phyloP scores from a whole-genome alignment of 2,329 filamentous ascomycete genomes.

The Aureobasidium subglaciale region DNA sequence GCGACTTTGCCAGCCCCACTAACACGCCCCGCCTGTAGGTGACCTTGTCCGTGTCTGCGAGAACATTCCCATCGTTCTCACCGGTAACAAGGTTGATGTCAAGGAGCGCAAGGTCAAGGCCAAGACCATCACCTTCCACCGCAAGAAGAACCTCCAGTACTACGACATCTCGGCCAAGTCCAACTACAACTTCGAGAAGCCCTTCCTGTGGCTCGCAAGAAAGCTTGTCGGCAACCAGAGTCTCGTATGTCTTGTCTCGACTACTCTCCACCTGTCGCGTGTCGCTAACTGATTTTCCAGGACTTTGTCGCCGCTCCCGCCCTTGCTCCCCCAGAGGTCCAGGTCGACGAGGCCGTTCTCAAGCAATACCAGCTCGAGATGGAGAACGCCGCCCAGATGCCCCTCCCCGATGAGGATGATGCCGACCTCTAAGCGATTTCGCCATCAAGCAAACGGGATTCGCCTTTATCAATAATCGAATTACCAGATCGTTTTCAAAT shows the following conservation, averaged over 20 bases:
- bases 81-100: constrained; percentile 99
- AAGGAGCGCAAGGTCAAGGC: constrained; percentile 99
- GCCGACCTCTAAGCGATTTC: constrained; percentile 47
- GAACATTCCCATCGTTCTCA: constrained; percentile 97
- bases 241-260: constrained; percentile 52
- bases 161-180: constrained; percentile 99
- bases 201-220: constrained; percentile 97
- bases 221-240: constrained; percentile 93
- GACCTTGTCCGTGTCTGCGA: constrained; percentile 98
- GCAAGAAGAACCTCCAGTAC: constrained; percentile 99
- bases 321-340: constrained; percentile 85
- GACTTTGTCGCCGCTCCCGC: constrained; percentile 95
- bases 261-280: not conserved
- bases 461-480: not conserved
- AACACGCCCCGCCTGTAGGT: constrained; percentile 46
- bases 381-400: constrained; percentile 68
- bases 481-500: not conserved
- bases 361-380: constrained; percentile 84
- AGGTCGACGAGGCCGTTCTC: constrained; percentile 78
- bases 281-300: constrained; percentile 41
- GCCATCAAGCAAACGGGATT: not conserved
- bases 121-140: constrained; percentile 99
- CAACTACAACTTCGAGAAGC: constrained; percentile 99
- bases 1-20: not conserved
- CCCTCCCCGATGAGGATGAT: constrained; percentile 92